These are phyloP conservation scores for Kregervanrija pseudodelftensis DNA, from an alignment of 805 yeast genomes.

Conservation along the genomic window DNA sequence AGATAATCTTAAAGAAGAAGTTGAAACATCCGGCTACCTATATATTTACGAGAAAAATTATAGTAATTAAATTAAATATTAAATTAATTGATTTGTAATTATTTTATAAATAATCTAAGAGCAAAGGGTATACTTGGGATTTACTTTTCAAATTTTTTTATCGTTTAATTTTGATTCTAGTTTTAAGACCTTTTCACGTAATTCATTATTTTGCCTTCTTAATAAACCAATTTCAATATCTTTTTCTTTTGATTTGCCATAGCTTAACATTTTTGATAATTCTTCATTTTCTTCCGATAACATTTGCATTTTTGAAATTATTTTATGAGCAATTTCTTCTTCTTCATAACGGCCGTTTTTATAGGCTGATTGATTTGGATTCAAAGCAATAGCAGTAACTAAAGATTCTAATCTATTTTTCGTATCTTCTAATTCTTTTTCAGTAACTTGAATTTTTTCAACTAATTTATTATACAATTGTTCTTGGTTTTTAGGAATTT, in stretches of 20 bases:
- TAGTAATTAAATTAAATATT: constrained; percentile 2
- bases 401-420: constrained; percentile 58
- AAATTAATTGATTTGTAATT: background rate
- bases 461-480: constrained; percentile 24
- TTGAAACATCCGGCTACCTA: constrained; percentile 40
- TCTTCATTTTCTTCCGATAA: constrained; percentile 65
- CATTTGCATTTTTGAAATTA: constrained; percentile 52
- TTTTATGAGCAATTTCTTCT: constrained; percentile 68
- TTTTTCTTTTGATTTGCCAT: constrained; percentile 67
- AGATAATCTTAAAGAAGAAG: constrained; percentile 32
- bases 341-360: constrained; percentile 61
- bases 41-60: constrained; percentile 30
- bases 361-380: constrained; percentile 40
- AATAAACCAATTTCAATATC: constrained; percentile 61
- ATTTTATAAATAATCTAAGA: background rate
- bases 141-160: constrained; percentile 1
- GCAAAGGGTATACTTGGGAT: background rate
- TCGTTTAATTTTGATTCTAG: constrained; percentile 20
- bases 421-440: constrained; percentile 51
- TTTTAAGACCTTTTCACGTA: constrained; percentile 30
- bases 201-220: constrained; percentile 41
- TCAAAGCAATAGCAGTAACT: constrained; percentile 45
- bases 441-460: constrained; percentile 22
- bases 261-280: constrained; percentile 62
- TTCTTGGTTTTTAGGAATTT: constrained; percentile 29